Percentiles rank a stretch among this genome's conserved stretches.
phyloP scores from a whole-genome alignment of 179 eudicot species.

The Silene vulgaris region DNA sequence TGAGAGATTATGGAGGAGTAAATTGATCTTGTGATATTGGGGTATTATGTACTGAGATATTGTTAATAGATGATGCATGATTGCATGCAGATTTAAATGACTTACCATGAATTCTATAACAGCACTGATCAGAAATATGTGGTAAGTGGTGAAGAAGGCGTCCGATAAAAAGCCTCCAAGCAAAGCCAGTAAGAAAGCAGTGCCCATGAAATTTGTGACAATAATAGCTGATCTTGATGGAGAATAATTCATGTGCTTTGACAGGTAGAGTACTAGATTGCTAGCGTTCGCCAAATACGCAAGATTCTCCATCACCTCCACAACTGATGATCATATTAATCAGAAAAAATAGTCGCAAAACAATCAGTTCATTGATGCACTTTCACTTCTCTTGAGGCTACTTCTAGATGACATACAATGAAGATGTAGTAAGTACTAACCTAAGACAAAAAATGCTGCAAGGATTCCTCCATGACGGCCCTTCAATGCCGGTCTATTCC shows the following conservation, averaged over 20 bases:
- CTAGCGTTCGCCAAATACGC: slow-evolving; percentile 87
- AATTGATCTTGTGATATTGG: no score
- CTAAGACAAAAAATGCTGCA: slow-evolving; percentile 69
- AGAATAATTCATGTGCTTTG: slow-evolving; percentile 59
- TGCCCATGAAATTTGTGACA: slow-evolving; percentile 92
- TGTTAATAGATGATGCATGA: no score
- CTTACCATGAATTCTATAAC: slow-evolving; percentile 54
- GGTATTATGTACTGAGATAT: no score
- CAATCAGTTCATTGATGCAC: background rate
- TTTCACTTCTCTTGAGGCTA: background rate
- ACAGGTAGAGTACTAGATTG: slow-evolving; percentile 68
- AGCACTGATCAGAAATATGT: slow-evolving; percentile 56
- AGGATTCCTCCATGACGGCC: slow-evolving; percentile 60
- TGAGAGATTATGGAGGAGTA: no score
- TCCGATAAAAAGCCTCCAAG: slow-evolving; percentile 84
- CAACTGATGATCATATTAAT: slow-evolving; percentile 34
- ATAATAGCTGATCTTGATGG: slow-evolving; percentile 61
- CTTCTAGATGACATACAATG: background rate
- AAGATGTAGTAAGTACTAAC: slow-evolving; percentile 23
- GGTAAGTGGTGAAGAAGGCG: slow-evolving; percentile 60
- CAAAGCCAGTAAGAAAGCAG: slow-evolving; percentile 78
- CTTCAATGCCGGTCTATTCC: slow-evolving; percentile 44
- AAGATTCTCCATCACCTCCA: slow-evolving; percentile 83
- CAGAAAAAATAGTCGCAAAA: background rate
- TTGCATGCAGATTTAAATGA: background rate